Conservation (phyloP, 768 basidiomycete genomes). For the Termitomyces bulborhizus region DNA sequence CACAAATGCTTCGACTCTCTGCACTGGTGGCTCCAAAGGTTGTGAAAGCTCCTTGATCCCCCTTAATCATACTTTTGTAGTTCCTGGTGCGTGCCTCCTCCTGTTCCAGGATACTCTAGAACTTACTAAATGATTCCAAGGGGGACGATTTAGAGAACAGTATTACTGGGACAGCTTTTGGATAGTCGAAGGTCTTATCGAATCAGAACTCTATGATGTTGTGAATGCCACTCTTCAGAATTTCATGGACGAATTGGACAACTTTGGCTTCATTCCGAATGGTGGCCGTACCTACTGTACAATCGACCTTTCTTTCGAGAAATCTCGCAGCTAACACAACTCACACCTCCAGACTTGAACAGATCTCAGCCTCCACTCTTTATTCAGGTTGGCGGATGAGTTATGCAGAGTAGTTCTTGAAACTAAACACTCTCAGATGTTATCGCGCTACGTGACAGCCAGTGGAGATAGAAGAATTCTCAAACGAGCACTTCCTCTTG, state of each 20-base stretch:
- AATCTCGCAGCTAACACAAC: conserved; percentile 30
- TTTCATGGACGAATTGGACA: conserved; percentile 90
- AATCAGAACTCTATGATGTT: conserved; percentile 67
- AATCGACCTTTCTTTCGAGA: not conserved
- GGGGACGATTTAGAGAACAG: conserved; percentile 76
- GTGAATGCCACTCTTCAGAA: conserved; percentile 80
- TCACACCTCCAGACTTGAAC: conserved; percentile 52
- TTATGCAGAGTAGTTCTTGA: not conserved
- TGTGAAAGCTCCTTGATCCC: conserved; percentile 89
- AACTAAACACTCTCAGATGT: conserved; percentile 52
- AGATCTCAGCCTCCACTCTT: conserved; percentile 92
- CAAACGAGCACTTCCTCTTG: conserved; percentile 72
- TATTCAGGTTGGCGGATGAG: conserved; percentile 47
- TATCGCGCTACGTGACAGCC: conserved; percentile 66
- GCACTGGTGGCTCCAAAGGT: conserved; percentile 37
- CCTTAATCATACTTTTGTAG: conserved; percentile 85
- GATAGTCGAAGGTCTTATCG: conserved; percentile 83
- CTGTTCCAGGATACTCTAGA: not conserved
- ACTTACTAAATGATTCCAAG: conserved; percentile 17
- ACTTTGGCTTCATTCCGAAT: conserved; percentile 89
- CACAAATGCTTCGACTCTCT: conserved; percentile 68
- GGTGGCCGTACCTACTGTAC: conserved; percentile 88
- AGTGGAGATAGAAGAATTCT: conserved; percentile 75
- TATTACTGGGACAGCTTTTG: conserved; percentile 76
- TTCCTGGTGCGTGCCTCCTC: conserved; percentile 54